Conservation (phyloP, 768 basidiomycete genomes). For the Gloeophyllum trabeum region DNA sequence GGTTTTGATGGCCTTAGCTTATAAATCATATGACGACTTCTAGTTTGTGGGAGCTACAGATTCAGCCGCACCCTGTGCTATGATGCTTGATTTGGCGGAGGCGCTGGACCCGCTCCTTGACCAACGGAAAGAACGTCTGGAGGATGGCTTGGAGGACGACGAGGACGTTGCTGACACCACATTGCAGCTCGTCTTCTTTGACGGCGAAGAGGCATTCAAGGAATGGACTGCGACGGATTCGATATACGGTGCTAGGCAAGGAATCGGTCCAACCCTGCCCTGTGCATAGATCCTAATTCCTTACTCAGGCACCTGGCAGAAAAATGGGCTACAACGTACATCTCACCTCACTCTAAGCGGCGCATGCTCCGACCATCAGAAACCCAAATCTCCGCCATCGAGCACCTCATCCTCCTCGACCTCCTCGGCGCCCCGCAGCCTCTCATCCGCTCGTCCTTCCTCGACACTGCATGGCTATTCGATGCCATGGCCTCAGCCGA, state of each 20-base stretch:
- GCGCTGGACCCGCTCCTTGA: conserved; percentile 65
- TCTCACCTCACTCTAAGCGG: conserved; percentile 47
- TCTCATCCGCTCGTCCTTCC: conserved; percentile 67
- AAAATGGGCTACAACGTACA: conserved; percentile 67
- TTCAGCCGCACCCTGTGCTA: conserved; percentile 90
- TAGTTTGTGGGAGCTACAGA: conserved; percentile 98
- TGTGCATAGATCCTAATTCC: neutral
- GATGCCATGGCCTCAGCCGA: conserved; percentile 70
- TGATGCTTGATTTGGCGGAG: conserved; percentile 89
- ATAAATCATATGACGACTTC: no score
- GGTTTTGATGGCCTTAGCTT: no score
- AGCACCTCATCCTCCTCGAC: conserved; percentile 88
- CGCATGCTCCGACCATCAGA: conserved; percentile 31
- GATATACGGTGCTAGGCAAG: conserved; percentile 88
- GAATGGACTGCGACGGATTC: conserved; percentile 86
- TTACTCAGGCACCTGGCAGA: conserved; percentile 71
- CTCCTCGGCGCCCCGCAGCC: conserved; percentile 77
- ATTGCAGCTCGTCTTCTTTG: conserved; percentile 88
- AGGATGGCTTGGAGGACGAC: conserved; percentile 48
- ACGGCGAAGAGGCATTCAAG: conserved; percentile 94
- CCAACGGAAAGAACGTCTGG: conserved; percentile 39
- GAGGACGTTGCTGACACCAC: conserved; percentile 78
- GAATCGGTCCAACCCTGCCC: neutral
- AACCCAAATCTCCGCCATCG: conserved; percentile 68
- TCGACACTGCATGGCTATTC: conserved; percentile 90